These are phyloP conservation scores for Cystobasidium tubakii DNA, from an alignment of 768 basidiomycete genomes.

Conservation along the genomic window DNA sequence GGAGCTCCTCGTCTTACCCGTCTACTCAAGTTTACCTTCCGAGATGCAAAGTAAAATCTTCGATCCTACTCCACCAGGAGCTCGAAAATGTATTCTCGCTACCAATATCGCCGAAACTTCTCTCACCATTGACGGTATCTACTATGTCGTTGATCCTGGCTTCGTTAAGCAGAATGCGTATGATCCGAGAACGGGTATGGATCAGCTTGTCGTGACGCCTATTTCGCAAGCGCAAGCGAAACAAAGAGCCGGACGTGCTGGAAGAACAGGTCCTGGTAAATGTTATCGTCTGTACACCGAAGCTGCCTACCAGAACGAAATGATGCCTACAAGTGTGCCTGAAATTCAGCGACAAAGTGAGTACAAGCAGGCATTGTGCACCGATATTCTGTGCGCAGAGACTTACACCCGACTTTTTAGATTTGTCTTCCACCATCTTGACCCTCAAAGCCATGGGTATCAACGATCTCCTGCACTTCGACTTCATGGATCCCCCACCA, in stretches of 20 bases:
- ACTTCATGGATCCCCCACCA: slow-evolving; percentile 99
- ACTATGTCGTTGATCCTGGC: slow-evolving; percentile 97
- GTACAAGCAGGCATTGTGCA: not conserved
- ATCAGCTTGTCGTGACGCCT: slow-evolving; percentile 95
- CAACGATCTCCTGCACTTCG: slow-evolving; percentile 94
- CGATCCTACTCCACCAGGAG: slow-evolving; percentile 92
- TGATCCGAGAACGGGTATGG: slow-evolving; percentile 95
- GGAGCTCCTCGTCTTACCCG: slow-evolving; percentile 89
- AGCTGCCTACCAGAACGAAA: slow-evolving; percentile 95
- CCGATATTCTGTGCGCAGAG: slow-evolving; percentile 44
- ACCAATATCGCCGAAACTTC: slow-evolving; percentile 99
- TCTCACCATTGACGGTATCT: slow-evolving; percentile 95
- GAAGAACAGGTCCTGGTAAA: slow-evolving; percentile 95
- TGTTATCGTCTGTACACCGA: slow-evolving; percentile 97
- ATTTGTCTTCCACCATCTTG: slow-evolving; percentile 83
- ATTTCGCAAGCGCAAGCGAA: slow-evolving; percentile 98
- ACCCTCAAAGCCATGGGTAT: slow-evolving; percentile 98
- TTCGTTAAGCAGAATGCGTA: slow-evolving; percentile 99
- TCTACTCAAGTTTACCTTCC: slow-evolving; percentile 95
- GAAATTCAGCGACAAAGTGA: slow-evolving; percentile 72
- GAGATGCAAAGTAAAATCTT: slow-evolving; percentile 97
- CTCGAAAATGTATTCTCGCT: slow-evolving; percentile 99
- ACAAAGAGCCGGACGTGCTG: slow-evolving; percentile 90
- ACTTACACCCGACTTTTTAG: slow-evolving; percentile 49
- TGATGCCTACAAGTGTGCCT: slow-evolving; percentile 94